Evolutionary conservation across 2,329 filamentous ascomycete genomes (phyloP).

Genomic region (Epichloe festucae): DNA sequence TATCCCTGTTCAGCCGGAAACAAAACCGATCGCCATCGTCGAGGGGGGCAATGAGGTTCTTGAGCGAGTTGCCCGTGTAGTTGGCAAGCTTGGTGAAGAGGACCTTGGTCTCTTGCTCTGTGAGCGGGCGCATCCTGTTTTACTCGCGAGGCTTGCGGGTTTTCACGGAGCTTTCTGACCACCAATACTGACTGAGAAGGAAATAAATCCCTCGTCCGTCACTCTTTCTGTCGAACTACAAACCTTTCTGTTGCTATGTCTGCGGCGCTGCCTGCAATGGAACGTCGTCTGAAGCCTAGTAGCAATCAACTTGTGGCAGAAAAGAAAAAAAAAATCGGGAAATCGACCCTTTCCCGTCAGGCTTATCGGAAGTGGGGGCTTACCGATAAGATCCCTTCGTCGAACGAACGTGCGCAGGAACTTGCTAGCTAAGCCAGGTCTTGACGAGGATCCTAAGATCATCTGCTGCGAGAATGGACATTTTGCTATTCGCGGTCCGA

Average conservation of each 20-base stretch:
- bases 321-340: constrained; percentile 1
- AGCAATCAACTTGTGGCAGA: background rate
- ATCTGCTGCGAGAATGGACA: too few species aligned
- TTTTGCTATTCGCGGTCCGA: too few species aligned
- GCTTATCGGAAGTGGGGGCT: constrained; percentile 4
- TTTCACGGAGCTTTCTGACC: background rate
- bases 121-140: constrained; percentile 61
- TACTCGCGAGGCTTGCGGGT: background rate
- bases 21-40: constrained; percentile 67
- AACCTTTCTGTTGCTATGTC: background rate
- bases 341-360: background rate
- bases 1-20: constrained; percentile 68
- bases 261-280: background rate
- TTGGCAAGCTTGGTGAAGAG: constrained; percentile 88
- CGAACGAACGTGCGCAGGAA: background rate
- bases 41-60: constrained; percentile 66
- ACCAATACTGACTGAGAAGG: too few species aligned
- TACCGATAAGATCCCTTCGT: background rate
- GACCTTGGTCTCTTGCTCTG: constrained; percentile 64
- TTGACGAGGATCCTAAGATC: background rate
- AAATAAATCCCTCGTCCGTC: too few species aligned
- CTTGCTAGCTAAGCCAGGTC: background rate
- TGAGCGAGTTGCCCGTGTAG: constrained; percentile 79
- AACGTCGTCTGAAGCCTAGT: background rate
- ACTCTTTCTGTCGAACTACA: background rate